These are phyloP conservation scores for Phyllosticta citriasiana DNA, from an alignment of 2,329 filamentous ascomycete genomes.

Conservation along the genomic window DNA sequence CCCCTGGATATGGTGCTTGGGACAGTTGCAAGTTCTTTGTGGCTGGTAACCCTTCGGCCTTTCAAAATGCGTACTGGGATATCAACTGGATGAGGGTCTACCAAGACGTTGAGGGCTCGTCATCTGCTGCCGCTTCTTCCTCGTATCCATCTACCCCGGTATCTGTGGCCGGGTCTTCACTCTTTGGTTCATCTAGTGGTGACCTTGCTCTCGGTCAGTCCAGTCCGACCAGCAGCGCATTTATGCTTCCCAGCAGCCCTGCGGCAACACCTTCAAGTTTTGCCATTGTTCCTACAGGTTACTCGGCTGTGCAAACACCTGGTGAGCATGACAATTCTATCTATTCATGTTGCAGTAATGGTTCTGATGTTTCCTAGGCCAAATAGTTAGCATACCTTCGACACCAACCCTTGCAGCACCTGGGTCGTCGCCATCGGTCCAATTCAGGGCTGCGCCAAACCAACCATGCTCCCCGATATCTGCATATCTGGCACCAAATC, in stretches of 20 bases:
- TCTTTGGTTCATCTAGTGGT: neutral
- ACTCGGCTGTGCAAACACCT: neutral
- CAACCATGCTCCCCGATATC: constrained; percentile 4
- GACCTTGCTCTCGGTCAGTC: neutral
- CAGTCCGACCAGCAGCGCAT: neutral
- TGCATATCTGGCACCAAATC: neutral
- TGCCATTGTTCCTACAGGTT: neutral
- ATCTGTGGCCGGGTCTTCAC: neutral
- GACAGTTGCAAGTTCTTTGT: constrained; percentile 20
- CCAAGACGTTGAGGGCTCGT: constrained; percentile 13
- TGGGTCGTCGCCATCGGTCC: neutral
- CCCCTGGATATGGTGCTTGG: constrained; percentile 6
- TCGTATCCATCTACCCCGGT: neutral
- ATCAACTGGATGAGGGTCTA: constrained; percentile 33
- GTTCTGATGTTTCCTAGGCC: neutral
- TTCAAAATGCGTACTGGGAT: constrained; percentile 28
- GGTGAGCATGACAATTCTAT: neutral
- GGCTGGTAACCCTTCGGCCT: constrained; percentile 15
- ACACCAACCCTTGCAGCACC: neutral
- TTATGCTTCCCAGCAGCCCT: neutral
- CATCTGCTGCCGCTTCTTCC: neutral
- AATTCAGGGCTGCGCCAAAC: neutral
- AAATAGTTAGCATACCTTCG: neutral
- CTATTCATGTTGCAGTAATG: neutral
- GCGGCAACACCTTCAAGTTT: neutral